Evolutionary conservation across 768 basidiomycete genomes (phyloP).

Genomic region (Termitomyces sp.): DNA sequence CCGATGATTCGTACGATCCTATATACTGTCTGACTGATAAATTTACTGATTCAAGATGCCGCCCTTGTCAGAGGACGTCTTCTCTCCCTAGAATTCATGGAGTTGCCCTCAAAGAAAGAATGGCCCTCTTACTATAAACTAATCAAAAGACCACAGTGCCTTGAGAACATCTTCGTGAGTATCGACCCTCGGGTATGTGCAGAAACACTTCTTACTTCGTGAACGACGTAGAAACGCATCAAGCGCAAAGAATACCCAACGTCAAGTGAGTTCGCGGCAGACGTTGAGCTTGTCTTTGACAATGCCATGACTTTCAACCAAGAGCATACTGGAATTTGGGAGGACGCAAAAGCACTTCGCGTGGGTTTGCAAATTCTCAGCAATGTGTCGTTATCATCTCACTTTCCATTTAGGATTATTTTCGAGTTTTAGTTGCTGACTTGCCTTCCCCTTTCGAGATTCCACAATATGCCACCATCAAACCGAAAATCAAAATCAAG

Average conservation of each 20-base stretch:
- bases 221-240: constrained; percentile 61
- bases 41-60: background rate
- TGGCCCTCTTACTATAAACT: constrained; percentile 80
- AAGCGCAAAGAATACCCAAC: constrained; percentile 76
- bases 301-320: constrained; percentile 90
- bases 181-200: background rate
- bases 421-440: constrained; percentile 75
- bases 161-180: constrained; percentile 75
- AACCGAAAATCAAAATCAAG: constrained; percentile 72
- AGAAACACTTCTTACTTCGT: constrained; percentile 1
- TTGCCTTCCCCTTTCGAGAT: constrained; percentile 67
- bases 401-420: constrained; percentile 54
- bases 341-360: constrained; percentile 67
- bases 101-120: constrained; percentile 73
- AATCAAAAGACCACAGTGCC: constrained; percentile 77
- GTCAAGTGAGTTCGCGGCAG: constrained; percentile 71
- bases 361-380: constrained; percentile 36
- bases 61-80: constrained; percentile 55
- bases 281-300: constrained; percentile 87
- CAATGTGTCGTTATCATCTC: constrained; percentile 11
- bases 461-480: constrained; percentile 54
- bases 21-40: background rate
- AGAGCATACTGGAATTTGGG: constrained; percentile 82
- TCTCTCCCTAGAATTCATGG: constrained; percentile 77
- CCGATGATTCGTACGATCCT: constrained; percentile 60